Evolutionary conservation across 805 yeast genomes (phyloP).

Genomic region (Teunomyces kruisii): DNA sequence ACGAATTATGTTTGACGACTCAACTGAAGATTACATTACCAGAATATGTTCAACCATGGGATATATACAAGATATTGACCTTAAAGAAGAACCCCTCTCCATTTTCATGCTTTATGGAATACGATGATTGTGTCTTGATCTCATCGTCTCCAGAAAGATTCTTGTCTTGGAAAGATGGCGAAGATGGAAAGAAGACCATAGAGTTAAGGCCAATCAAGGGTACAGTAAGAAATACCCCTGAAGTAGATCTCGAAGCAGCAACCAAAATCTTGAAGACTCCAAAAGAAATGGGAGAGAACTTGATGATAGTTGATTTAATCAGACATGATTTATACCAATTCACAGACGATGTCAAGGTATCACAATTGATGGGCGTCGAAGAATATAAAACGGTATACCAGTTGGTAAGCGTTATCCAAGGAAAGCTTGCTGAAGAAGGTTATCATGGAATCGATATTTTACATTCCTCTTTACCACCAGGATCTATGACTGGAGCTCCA

Average conservation of each 20-base stretch:
- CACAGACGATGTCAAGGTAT: conserved; percentile 63
- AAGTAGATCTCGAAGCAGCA: conserved; percentile 59
- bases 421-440: conserved; percentile 40
- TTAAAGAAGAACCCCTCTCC: conserved; percentile 82
- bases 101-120: conserved; percentile 76
- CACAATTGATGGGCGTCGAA: conserved; percentile 85
- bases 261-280: conserved; percentile 68
- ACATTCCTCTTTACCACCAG: conserved; percentile 85
- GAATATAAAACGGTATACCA: conserved; percentile 91
- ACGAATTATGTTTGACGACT: conserved; percentile 87
- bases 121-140: conserved; percentile 61
- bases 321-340: conserved; percentile 84
- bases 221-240: conserved; percentile 70
- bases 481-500: conserved; percentile 99
- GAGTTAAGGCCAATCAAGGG: conserved; percentile 96
- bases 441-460: conserved; percentile 78
- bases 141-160: conserved; percentile 96
- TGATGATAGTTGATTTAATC: conserved; percentile 95
- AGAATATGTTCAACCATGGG: conserved; percentile 61
- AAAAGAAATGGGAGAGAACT: conserved; percentile 91
- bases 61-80: conserved; percentile 70
- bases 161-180: conserved; percentile 65
- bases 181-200: conserved; percentile 39
- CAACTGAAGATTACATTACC: conserved; percentile 63
- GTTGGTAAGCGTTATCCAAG: conserved; percentile 84